Evolutionary conservation across 192 early-diverging fungal genomes (phyloP).

Genomic region (Mortierella alpina): DNA sequence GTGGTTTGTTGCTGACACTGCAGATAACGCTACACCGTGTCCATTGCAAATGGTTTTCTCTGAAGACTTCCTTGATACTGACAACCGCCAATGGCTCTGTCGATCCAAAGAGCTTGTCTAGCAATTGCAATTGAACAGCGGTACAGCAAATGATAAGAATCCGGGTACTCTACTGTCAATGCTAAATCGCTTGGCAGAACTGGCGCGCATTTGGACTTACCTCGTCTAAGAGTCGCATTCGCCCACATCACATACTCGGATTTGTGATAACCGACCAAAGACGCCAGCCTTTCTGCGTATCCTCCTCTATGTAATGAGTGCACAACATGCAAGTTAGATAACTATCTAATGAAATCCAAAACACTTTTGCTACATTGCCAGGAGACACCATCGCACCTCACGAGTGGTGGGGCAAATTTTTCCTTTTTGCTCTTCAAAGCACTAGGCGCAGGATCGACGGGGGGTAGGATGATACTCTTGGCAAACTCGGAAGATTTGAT

Average conservation of each 20-base stretch:
- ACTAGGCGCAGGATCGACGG: background rate
- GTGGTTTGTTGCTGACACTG: slow-evolving; percentile 15
- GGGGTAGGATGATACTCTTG: slow-evolving; percentile 13
- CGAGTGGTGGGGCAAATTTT: slow-evolving; percentile 29
- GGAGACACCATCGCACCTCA: slow-evolving; percentile 9
- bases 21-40: slow-evolving; percentile 18
- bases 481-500: slow-evolving; percentile 18
- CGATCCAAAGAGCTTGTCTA: slow-evolving; percentile 29
- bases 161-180: background rate
- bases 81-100: slow-evolving; percentile 32
- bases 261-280: slow-evolving; percentile 30
- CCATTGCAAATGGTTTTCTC: slow-evolving; percentile 27
- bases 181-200: slow-evolving; percentile 26
- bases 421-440: background rate
- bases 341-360: background rate
- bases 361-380: background rate
- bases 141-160: too few species aligned
- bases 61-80: slow-evolving; percentile 3
- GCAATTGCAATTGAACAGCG: too few species aligned
- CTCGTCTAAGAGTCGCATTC: slow-evolving; percentile 17
- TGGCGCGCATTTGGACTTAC: slow-evolving; percentile 25
- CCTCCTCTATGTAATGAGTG: slow-evolving; percentile 22
- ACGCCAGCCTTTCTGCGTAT: slow-evolving; percentile 25
- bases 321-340: background rate
- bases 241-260: slow-evolving; percentile 43